These are phyloP conservation scores for Biscogniauxia mediterranea DNA, from an alignment of 2,329 filamentous ascomycete genomes.

Conservation along the genomic window DNA sequence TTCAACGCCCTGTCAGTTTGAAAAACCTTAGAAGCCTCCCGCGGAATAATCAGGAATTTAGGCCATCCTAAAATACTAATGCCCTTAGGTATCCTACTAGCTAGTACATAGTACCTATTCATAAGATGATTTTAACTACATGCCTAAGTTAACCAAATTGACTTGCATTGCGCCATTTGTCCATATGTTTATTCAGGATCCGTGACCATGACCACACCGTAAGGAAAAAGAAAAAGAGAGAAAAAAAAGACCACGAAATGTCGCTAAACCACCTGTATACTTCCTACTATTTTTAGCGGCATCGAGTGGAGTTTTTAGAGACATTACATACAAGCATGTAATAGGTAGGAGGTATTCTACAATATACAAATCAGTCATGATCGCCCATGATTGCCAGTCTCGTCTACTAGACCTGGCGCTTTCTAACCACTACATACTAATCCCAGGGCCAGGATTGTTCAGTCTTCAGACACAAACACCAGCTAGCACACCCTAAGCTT, in stretches of 20 bases:
- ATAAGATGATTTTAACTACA: too few species aligned
- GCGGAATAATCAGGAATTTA: too few species aligned
- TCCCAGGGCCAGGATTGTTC: neutral
- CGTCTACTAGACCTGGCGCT: neutral
- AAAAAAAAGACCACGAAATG: neutral
- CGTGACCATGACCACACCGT: too few species aligned
- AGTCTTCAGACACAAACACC: neutral
- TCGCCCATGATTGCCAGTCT: neutral
- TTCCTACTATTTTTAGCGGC: constrained; percentile 10
- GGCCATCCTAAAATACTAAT: too few species aligned
- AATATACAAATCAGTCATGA: neutral
- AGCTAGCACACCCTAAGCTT: neutral
- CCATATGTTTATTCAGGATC: too few species aligned
- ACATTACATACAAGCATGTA: constrained; percentile 21
- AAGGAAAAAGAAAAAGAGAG: too few species aligned
- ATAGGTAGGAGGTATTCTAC: constrained; percentile 5
- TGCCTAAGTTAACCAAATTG: too few species aligned
- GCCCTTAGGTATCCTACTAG: too few species aligned
- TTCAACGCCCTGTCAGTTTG: too few species aligned
- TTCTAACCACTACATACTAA: neutral
- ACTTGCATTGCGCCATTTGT: too few species aligned
- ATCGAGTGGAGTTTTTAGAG: constrained; percentile 25
- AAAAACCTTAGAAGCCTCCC: too few species aligned
- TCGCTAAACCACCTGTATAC: constrained; percentile 10
- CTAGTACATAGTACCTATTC: too few species aligned